Percentiles rank a stretch among this genome's conserved stretches.
Evolutionary conservation across 192 early-diverging fungal genomes (phyloP).

Genomic region (Radiomyces spectabilis): DNA sequence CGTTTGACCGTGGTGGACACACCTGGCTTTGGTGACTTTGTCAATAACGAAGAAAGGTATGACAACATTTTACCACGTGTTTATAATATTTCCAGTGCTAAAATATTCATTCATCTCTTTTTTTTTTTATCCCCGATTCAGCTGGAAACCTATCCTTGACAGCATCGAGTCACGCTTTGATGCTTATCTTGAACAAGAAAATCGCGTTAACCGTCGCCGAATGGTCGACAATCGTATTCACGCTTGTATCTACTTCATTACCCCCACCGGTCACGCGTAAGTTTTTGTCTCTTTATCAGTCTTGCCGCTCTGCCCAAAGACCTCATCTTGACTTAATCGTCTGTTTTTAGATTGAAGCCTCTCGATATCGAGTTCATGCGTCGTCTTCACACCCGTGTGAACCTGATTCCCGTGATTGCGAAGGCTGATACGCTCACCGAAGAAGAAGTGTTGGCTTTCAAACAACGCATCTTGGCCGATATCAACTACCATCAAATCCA

Average conservation of each 20-base stretch:
- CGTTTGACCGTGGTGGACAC: constrained; percentile 95
- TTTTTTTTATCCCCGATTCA: constrained; percentile 20
- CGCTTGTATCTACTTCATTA: constrained; percentile 94
- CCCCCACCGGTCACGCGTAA: constrained; percentile 90
- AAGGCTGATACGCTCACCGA: constrained; percentile 89
- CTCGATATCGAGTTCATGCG: constrained; percentile 97
- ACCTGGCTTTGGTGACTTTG: constrained; percentile 98
- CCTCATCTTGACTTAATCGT: background rate
- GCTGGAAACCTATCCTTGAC: constrained; percentile 95
- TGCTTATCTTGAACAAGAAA: constrained; percentile 89
- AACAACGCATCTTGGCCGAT: constrained; percentile 76
- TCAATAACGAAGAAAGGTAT: constrained; percentile 96
- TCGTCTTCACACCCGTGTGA: constrained; percentile 81
- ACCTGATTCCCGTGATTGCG: constrained; percentile 85
- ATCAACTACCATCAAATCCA: constrained; percentile 81
- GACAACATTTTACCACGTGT: background rate
- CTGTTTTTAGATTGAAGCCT: constrained; percentile 56
- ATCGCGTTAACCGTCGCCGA: constrained; percentile 80
- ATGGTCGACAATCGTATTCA: constrained; percentile 94
- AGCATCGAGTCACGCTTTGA: constrained; percentile 96
- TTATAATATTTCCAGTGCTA: background rate
- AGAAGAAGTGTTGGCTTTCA: constrained; percentile 77
- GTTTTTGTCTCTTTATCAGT: constrained; percentile 11
- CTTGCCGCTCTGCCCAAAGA: background rate
- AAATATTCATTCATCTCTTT: background rate